phyloP scores from a whole-genome alignment of 768 basidiomycete species.

The Lanmaoa rubissima region DNA sequence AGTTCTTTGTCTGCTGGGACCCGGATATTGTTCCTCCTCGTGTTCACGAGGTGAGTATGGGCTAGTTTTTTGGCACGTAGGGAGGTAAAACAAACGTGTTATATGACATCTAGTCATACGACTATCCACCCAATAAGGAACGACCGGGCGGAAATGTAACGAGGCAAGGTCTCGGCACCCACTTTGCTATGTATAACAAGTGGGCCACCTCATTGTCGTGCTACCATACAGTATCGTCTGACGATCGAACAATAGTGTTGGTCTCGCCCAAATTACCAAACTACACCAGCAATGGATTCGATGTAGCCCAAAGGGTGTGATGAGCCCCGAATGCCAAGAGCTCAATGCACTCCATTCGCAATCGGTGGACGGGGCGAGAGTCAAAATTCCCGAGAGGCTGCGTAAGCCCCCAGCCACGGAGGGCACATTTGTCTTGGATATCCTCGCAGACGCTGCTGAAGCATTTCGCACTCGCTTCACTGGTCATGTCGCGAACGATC shows the following conservation, averaged over 20 bases:
- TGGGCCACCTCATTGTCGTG: constrained; percentile 25
- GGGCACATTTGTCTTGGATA: no score
- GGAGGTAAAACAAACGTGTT: neutral
- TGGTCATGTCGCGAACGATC: no score
- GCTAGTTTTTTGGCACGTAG: neutral
- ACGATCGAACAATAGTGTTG: constrained; percentile 39
- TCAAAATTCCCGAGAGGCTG: constrained; percentile 31
- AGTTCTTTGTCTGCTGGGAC: constrained; percentile 72
- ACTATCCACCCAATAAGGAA: constrained; percentile 65
- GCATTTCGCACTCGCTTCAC: no score
- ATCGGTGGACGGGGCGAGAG: constrained; percentile 62
- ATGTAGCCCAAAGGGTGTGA: constrained; percentile 51
- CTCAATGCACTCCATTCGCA: constrained; percentile 70
- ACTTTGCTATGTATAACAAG: constrained; percentile 67
- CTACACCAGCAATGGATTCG: constrained; percentile 63
- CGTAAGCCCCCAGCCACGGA: no score
- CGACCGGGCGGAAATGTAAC: constrained; percentile 45
- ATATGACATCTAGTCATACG: constrained; percentile 48
- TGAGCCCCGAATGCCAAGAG: constrained; percentile 66
- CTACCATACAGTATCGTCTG: neutral
- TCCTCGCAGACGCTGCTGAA: no score
- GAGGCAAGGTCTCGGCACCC: constrained; percentile 56
- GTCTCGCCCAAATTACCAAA: constrained; percentile 54
- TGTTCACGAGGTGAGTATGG: constrained; percentile 47
- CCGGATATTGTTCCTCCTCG: constrained; percentile 54